A percentile compares a stretch with the other conserved stretches of the same genome.
These are phyloP conservation scores for Trametes elegans DNA, from an alignment of 768 basidiomycete species.

Conservation along the genomic window DNA sequence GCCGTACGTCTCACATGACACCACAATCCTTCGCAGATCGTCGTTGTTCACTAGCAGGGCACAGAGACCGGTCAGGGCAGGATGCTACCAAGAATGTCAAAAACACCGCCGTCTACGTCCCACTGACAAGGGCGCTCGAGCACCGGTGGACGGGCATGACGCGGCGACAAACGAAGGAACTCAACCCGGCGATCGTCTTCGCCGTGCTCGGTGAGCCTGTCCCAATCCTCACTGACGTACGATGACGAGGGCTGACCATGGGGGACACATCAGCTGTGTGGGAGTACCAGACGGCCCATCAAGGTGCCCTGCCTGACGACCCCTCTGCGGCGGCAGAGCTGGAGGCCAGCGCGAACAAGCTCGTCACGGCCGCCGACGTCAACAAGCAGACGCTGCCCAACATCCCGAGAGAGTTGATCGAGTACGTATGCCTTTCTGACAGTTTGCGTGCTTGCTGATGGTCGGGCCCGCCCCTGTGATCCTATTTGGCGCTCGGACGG, in stretches of 20 bases:
- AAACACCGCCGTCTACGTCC: slow-evolving; percentile 59
- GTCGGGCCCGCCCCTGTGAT: not conserved
- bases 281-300: slow-evolving; percentile 70
- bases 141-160: slow-evolving; percentile 70
- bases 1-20: slow-evolving; percentile 53
- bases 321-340: slow-evolving; percentile 52
- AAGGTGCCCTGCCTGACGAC: slow-evolving; percentile 55
- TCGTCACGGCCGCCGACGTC: slow-evolving; percentile 62
- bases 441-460: not conserved
- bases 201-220: slow-evolving; percentile 59
- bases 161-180: slow-evolving; percentile 75
- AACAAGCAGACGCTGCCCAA: slow-evolving; percentile 62
- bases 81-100: slow-evolving; percentile 59
- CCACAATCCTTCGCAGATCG: not conserved
- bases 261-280: slow-evolving; percentile 58
- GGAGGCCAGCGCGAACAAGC: slow-evolving; percentile 56
- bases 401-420: slow-evolving; percentile 57
- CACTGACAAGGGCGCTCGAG: slow-evolving; percentile 59
- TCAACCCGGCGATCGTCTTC: slow-evolving; percentile 75
- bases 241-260: not conserved
- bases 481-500: not conserved
- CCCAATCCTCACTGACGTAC: too few species aligned
- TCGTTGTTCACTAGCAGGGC: slow-evolving; percentile 5
- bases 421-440: slow-evolving; percentile 48
- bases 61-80: slow-evolving; percentile 64